These are phyloP conservation scores for Diaporthe sp. DNA, from an alignment of 2,329 filamentous ascomycete species.

Conservation along the genomic window DNA sequence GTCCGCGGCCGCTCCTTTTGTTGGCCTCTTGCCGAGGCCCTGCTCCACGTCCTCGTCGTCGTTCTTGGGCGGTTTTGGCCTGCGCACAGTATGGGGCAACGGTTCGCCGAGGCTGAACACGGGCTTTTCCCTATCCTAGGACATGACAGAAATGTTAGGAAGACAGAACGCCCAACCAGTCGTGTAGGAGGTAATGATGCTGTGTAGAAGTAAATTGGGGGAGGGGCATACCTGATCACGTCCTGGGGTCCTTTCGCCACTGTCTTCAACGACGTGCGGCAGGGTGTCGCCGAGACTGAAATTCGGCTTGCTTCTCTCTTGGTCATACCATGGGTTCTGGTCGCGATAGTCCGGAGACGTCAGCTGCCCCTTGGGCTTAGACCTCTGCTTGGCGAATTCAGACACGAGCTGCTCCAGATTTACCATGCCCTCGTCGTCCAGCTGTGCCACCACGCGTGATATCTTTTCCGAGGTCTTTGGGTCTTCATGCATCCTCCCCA, in stretches of 20 bases:
- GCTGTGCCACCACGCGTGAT: constrained; percentile 30
- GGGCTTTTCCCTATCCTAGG: constrained; percentile 41
- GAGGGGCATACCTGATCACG: constrained; percentile 8
- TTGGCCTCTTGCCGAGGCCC: constrained; percentile 28
- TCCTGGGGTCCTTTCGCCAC: background rate
- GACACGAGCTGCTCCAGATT: constrained; percentile 30
- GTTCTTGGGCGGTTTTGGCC: background rate
- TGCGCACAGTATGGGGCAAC: constrained; percentile 44
- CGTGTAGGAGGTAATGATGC: background rate
- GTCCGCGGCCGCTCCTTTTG: background rate
- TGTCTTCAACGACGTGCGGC: constrained; percentile 40
- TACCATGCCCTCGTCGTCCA: constrained; percentile 33
- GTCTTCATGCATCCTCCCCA: constrained; percentile 28
- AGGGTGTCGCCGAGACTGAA: constrained; percentile 47
- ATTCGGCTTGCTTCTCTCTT: constrained; percentile 44
- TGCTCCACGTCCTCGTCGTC: constrained; percentile 37
- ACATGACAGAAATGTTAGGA: background rate
- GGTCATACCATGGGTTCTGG: constrained; percentile 47
- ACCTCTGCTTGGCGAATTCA: constrained; percentile 28
- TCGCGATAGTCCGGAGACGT: constrained; percentile 42
- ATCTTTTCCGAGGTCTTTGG: constrained; percentile 28
- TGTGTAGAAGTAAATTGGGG: too few relatives aligned
- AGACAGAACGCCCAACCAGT: too few relatives aligned
- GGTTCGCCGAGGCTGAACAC: constrained; percentile 47
- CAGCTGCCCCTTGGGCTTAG: constrained; percentile 29